A percentile compares a stretch with the other conserved stretches of the same genome.
phyloP scores from a whole-genome alignment of 1,284 basidiomycete genomes.

The Termitomyces sp. region DNA sequence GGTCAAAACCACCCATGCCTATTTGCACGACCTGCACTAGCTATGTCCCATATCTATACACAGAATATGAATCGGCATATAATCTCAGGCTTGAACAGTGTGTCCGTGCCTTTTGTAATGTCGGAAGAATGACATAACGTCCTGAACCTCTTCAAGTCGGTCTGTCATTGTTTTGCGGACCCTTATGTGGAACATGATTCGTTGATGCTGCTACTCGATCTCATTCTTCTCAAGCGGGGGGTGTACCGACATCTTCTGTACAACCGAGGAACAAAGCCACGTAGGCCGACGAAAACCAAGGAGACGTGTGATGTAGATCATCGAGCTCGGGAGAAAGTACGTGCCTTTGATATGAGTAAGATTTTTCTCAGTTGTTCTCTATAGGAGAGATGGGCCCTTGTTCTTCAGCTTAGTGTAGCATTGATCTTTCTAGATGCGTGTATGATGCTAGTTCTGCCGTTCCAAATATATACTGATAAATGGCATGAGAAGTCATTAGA shows the following conservation, averaged over 20 bases:
- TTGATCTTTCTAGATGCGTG: constrained; percentile 66
- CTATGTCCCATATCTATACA: constrained; percentile 70
- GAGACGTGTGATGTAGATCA: constrained; percentile 10
- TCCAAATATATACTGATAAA: not conserved
- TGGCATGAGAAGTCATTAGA: constrained; percentile 52
- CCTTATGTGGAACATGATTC: constrained; percentile 87
- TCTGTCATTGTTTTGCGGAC: constrained; percentile 75
- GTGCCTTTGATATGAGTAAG: constrained; percentile 5
- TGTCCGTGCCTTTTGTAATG: constrained; percentile 39
- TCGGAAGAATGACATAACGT: not conserved
- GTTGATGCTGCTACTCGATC: constrained; percentile 74
- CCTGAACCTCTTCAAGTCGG: constrained; percentile 32
- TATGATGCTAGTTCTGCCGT: constrained; percentile 30
- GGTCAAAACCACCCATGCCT: constrained; percentile 49
- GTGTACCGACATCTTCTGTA: constrained; percentile 90
- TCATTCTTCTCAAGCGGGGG: constrained; percentile 82
- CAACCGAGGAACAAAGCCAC: constrained; percentile 70
- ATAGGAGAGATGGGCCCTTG: constrained; percentile 53
- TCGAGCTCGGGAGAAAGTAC: constrained; percentile 20
- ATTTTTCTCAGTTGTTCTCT: not conserved
- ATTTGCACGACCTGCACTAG: constrained; percentile 78
- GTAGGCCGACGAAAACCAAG: constrained; percentile 24
- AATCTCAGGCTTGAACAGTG: constrained; percentile 81
- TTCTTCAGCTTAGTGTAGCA: constrained; percentile 50
- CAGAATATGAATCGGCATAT: constrained; percentile 77